Percentiles rank a stretch among this genome's conserved stretches.
These are phyloP conservation scores for Petunia hybrid DNA, from an alignment of 305 asterid species.

Conservation along the genomic window DNA sequence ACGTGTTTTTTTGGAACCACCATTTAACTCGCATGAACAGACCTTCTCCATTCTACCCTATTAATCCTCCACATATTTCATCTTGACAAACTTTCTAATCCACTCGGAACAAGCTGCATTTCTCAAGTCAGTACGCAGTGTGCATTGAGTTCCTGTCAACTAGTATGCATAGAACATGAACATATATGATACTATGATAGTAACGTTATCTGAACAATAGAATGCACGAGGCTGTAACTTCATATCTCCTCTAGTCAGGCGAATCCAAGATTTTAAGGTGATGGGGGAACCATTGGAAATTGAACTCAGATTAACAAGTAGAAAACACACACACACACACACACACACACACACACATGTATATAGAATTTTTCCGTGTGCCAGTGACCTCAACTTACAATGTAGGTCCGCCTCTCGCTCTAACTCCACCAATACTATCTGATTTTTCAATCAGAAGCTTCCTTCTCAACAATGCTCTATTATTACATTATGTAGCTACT, in stretches of 20 bases:
- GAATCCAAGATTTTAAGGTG: too few relatives aligned
- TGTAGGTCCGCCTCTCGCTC: neutral
- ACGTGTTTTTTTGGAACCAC: too few relatives aligned
- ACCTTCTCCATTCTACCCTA: too few relatives aligned
- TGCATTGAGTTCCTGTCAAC: neutral
- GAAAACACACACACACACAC: too few relatives aligned
- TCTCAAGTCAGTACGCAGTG: neutral
- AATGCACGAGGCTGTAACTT: neutral
- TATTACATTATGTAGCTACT: neutral
- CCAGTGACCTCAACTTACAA: too few relatives aligned
- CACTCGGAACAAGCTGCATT: neutral
- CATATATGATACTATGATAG: neutral
- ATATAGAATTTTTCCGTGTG: too few relatives aligned
- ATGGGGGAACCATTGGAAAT: too few relatives aligned
- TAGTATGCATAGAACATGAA: neutral
- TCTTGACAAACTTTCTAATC: too few relatives aligned
- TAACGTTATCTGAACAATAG: neutral
- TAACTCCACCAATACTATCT: neutral
- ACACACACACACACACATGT: too few relatives aligned
- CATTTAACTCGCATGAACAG: too few relatives aligned
- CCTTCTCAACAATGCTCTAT: neutral
- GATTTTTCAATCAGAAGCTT: neutral
- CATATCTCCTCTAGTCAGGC: neutral
- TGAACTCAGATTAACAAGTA: too few relatives aligned
- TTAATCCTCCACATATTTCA: too few relatives aligned